Evolutionary conservation across 345 rosid genomes (phyloP).

Genomic region (Rhizophora mangle): DNA sequence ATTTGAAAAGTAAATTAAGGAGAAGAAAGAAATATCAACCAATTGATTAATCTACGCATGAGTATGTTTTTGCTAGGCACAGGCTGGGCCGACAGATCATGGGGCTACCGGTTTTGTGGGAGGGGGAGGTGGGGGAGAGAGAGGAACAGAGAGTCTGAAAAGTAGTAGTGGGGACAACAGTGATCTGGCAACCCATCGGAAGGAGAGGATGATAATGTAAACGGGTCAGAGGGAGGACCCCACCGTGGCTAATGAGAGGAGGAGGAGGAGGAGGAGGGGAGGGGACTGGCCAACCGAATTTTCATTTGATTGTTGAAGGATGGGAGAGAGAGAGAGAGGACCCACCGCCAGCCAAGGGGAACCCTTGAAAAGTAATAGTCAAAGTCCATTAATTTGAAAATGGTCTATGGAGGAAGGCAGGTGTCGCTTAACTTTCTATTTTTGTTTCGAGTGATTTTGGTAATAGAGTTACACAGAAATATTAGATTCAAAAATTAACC

Average conservation of each 20-base stretch:
- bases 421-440: constrained; percentile 2
- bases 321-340: background rate
- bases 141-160: too few relatives aligned
- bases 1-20: background rate
- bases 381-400: constrained; percentile 51
- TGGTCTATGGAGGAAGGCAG: constrained; percentile 45
- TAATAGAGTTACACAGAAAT: too few relatives aligned
- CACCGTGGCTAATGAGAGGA: too few relatives aligned
- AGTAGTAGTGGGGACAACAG: background rate
- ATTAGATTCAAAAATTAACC: too few relatives aligned
- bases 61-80: too few relatives aligned
- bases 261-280: too few relatives aligned
- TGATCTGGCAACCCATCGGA: background rate
- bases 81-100: too few relatives aligned
- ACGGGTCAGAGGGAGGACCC: background rate
- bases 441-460: too few relatives aligned
- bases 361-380: constrained; percentile 44
- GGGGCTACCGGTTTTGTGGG: too few relatives aligned
- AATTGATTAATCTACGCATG: too few relatives aligned
- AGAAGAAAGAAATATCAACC: background rate
- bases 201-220: too few relatives aligned
- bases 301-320: background rate
- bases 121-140: too few relatives aligned
- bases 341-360: constrained; percentile 19
- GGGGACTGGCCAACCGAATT: background rate